Evolutionary conservation across 1,284 basidiomycete species (phyloP).

Genomic region (Bjerkandera adusta): DNA sequence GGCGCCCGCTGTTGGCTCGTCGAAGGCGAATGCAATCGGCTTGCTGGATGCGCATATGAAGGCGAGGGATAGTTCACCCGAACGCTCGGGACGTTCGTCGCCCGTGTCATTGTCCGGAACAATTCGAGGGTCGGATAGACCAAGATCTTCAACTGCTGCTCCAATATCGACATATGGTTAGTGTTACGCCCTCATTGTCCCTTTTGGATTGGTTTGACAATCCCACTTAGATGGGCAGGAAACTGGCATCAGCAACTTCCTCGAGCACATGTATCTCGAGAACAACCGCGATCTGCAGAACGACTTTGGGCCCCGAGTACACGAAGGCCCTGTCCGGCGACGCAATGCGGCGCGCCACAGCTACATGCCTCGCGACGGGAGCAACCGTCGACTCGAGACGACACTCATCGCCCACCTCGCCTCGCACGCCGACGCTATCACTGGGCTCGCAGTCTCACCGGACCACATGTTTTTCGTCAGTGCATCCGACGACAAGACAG

Average conservation of each 20-base stretch:
- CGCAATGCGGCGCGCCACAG: constrained; percentile 68
- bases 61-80: constrained; percentile 61
- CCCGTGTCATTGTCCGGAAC: constrained; percentile 61
- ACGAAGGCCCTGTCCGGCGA: constrained; percentile 74
- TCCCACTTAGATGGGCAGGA: constrained; percentile 76
- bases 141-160: constrained; percentile 45
- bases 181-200: constrained; percentile 20
- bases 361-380: constrained; percentile 57
- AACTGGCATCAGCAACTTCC: constrained; percentile 77
- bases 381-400: constrained; percentile 61
- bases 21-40: constrained; percentile 74
- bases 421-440: constrained; percentile 81
- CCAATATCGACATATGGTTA: constrained; percentile 73
- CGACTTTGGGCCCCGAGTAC: constrained; percentile 87
- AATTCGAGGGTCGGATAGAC: constrained; percentile 43
- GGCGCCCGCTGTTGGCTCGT: constrained; percentile 80
- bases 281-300: constrained; percentile 80
- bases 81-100: constrained; percentile 68
- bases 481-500: constrained; percentile 80
- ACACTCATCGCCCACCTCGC: constrained; percentile 83
- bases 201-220: constrained; percentile 6
- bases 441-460: constrained; percentile 83
- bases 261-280: constrained; percentile 90
- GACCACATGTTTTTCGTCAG: constrained; percentile 96
- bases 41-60: constrained; percentile 69